These are phyloP conservation scores for Globisporangium yorkense DNA, from an alignment of 352 stramenopile genomes.

Conservation along the genomic window DNA sequence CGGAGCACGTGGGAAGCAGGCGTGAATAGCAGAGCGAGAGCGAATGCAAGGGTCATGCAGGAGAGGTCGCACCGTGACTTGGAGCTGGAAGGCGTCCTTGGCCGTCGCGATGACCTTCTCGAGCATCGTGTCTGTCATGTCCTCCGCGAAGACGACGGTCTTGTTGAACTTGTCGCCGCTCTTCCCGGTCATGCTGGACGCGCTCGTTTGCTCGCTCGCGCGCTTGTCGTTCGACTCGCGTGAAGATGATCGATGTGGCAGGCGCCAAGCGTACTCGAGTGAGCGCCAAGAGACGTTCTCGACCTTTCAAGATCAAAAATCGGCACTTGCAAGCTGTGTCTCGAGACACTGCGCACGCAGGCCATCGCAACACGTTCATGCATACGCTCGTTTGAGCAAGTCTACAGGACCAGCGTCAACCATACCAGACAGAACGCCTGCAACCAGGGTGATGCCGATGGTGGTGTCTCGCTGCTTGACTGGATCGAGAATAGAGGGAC, in stretches of 20 bases:
- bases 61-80: slow-evolving; percentile 53
- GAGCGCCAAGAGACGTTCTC: neutral
- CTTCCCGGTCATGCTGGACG: slow-evolving; percentile 42
- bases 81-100: slow-evolving; percentile 89
- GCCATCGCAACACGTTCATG: neutral
- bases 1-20: neutral
- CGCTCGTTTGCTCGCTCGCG: neutral
- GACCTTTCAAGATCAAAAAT: neutral
- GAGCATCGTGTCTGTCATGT: slow-evolving; percentile 94
- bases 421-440: no score
- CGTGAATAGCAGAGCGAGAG: neutral
- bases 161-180: slow-evolving; percentile 86
- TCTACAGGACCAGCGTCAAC: no score
- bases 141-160: slow-evolving; percentile 91
- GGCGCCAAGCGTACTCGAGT: no score
- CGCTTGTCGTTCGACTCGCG: neutral
- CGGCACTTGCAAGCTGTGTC: no score
- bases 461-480: no score
- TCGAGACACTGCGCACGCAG: neutral
- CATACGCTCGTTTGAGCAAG: no score
- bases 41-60: neutral
- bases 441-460: no score
- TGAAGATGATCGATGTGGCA: no score
- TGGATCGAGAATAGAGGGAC: no score
- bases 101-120: slow-evolving; percentile 87